Evolutionary conservation across 495 filamentous ascomycete genomes (phyloP), one percentile per base, ranked within the genome.

Genomic region (Aspergillus ellipticus): DNA sequence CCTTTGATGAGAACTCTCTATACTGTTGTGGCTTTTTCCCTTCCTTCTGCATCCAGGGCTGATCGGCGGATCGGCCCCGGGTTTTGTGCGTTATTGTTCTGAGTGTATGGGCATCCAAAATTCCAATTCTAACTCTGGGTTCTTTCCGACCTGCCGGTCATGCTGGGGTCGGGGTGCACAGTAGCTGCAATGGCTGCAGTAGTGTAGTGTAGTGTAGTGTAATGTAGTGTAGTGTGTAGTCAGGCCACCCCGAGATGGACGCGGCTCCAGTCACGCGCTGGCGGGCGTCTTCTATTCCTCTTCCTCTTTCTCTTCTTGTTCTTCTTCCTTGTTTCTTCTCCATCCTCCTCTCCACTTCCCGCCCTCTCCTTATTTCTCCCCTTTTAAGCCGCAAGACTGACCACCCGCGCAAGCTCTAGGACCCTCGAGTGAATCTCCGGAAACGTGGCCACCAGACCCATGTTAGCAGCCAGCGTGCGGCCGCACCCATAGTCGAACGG

Each of bases 1-100:
- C 62, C 60, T 75, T 54, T 55, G 20, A 64, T 41, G 55, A 64
- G 53, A 62, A 51, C 45, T 57, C 50, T 48, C 52, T 64, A 61
- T 59, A 65, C 37, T 59, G 58, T 57, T 65, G 55, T 64, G 57
- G 47, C 50, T 63, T 57, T 42, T 48, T 45, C 21, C 21, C 10
- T 22, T 45, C 10, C 39, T 52, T 28, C 42, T 58, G 56, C 56
- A 58, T 58, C 33, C 28, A 19, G 33, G 45, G 54, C 28, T 22
- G 21, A 13, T 29, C n/a, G 37, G 37, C 51, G 19, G 42, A 11
- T 28, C 28, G 22, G 11, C 26, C 45, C 52, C 31, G 33, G 53
- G 16, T 26, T 55, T 42, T 47, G n/a, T 47, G 35, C 29, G 26
- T 49, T 47, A 16, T 3, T 21, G 29, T 57, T 51, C 10, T 51